These are phyloP conservation scores for Tuber magnatum DNA, from an alignment of 495 filamentous ascomycete genomes.

Conservation along the genomic window DNA sequence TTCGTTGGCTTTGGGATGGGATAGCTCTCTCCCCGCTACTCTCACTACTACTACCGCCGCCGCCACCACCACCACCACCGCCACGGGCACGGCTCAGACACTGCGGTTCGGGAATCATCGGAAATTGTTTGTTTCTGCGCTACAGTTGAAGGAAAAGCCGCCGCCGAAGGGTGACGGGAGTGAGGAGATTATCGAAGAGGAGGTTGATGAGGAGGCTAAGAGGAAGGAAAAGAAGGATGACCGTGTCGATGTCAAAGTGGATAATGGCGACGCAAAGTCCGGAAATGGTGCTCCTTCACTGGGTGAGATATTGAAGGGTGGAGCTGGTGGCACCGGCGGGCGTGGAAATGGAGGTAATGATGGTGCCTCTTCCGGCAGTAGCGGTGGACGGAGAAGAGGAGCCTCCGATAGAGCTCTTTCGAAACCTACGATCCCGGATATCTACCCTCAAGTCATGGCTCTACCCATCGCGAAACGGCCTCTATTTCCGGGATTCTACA, in stretches of 20 bases:
- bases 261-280: slow-evolving; percentile 23
- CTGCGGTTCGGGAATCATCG: slow-evolving; percentile 21
- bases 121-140: slow-evolving; percentile 23
- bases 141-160: slow-evolving; percentile 29
- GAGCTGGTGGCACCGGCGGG: slow-evolving; percentile 21
- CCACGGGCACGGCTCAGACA: slow-evolving; percentile 11
- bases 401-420: slow-evolving; percentile 65
- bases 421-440: slow-evolving; percentile 82
- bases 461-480: slow-evolving; percentile 95
- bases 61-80: slow-evolving; percentile 13
- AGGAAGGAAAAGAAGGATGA: slow-evolving; percentile 23
- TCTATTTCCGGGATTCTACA: slow-evolving; percentile 96
- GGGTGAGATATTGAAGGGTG: slow-evolving; percentile 33
- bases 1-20: slow-evolving; percentile 9
- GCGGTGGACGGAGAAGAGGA: slow-evolving; percentile 55
- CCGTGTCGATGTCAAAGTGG: slow-evolving; percentile 21
- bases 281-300: slow-evolving; percentile 16
- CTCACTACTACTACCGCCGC: slow-evolving; percentile 12
- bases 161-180: slow-evolving; percentile 18
- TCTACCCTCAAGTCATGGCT: slow-evolving; percentile 97
- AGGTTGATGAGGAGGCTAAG: slow-evolving; percentile 24
- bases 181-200: slow-evolving; percentile 30
- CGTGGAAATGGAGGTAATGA: slow-evolving; percentile 21
- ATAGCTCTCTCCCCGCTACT: slow-evolving; percentile 12
- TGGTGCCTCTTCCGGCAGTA: slow-evolving; percentile 13